Base-by-base conservation (phyloP, 1,284 basidiomycete species). In the Phylloboletellus chloephorus region DNA sequence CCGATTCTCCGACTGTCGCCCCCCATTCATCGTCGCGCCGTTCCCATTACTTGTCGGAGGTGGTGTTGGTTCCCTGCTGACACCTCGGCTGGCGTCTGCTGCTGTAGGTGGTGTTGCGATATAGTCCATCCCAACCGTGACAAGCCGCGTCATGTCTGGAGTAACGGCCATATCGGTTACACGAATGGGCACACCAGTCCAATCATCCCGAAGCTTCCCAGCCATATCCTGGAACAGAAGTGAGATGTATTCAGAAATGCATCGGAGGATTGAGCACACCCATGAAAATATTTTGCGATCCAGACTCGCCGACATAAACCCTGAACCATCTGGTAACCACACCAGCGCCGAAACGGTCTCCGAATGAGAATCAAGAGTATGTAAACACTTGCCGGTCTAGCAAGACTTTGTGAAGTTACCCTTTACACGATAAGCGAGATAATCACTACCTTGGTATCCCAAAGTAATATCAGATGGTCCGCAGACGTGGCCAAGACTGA, bases 241-340 rank as follows among this genome's bases (percentile, higher is more conserved):
- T 50, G 30, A 57, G 33, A 52, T 31, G 32, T 35, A 44, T 48
- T 24, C 28, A 22, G n/a, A 34, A 37, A 33, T 37, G 35, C 23
- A 38, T 36, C 30, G 17, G 48, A 15, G 28, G 42, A 24, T 42
- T 35, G 38, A 33, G 63, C 79, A 41, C 61, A 93, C 92, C 89
- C 93, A 98, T 50, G 87, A 79, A 30, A 88, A 76, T 42, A 98
- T 81, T 63, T 82, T 84, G 50, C 82, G 79, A 63, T 99, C 95
- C 65, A 96, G 73, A 29, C 87, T 88, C 32, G 87, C 87, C 4
- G 91, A 96, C 47, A 97, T 77, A 61, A 98, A 98, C 9, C 88
- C 88, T 12, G 79, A 79, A 22, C 87, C 86, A 60, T 96, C 85
- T 7, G 91, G 86, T 33, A 94, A 67, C 91, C 93, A 98, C 29